Evolutionary conservation across 169 alveolate species (phyloP), one percentile per base, ranked within the genome.

Genomic region (Plasmodium sp.): DNA sequence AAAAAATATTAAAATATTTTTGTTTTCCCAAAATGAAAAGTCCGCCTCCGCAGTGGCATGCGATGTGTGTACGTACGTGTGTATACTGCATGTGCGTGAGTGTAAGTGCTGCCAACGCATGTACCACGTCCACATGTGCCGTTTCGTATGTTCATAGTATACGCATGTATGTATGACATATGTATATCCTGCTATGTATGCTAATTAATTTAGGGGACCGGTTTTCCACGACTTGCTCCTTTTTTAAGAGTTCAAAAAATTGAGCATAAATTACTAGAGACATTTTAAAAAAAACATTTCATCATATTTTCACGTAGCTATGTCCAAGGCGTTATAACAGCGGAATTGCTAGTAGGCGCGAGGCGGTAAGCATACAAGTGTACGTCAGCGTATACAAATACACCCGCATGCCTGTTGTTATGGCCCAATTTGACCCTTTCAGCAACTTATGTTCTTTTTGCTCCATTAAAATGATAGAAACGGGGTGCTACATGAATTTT

Each of bases 1-100:
- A 84, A 72, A 67, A 51, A 75, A 39, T 48, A 54, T 85, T 85
- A 56, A 85, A 75, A 67, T 51, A 85, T 75, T 85, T 74, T 45
- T 51, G 82, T 45, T 45, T 12, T 84, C 51, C 22, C 72, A 22
- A 18, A 83, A 58, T 31, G 84, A 80, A n/a, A 80, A 80, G 39
- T 1, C 43, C 41, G n/a, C 39, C 39, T 67, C 6, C 12, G 39
- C n/a, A 18, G 77, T 41, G 39, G n/a, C 5, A 67, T 6, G 33
- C 18, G 18, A 31, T 45, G 22, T 80, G 34, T 33, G 71, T 27
- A 43, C 33, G 71, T 56, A 22, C 67, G 67, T 27, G 16, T 51
- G 62, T 33, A 43, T 45, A 34, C 36, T 41, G 33, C n/a, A 22
- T 31, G 43, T 41, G 33, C 39, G 77, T n/a, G 18, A 7, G 27